phyloP scores from a whole-genome alignment of 768 basidiomycete species.

The Lepiota brunneoincarnata region DNA sequence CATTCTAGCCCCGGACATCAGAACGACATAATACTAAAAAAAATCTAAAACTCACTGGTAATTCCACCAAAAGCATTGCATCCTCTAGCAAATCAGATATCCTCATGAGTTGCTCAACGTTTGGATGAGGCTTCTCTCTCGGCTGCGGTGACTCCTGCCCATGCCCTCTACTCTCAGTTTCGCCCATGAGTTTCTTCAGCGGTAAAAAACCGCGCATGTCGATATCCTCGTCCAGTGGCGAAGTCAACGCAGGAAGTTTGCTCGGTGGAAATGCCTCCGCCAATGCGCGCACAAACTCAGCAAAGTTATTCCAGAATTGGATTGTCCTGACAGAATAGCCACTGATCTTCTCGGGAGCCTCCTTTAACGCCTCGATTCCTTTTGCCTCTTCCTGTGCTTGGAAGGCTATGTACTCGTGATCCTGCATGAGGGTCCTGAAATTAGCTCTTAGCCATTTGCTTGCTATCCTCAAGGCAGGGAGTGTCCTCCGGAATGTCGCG shows the following conservation, averaged over 20 bases:
- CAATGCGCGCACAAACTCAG: constrained; percentile 62
- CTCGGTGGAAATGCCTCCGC: constrained; percentile 64
- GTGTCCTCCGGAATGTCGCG: constrained; percentile 78
- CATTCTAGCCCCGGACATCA: constrained; percentile 29
- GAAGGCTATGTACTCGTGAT: constrained; percentile 34
- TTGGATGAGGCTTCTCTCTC: constrained; percentile 66
- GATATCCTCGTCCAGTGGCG: constrained; percentile 84
- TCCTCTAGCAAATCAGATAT: constrained; percentile 83
- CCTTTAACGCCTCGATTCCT: constrained; percentile 26
- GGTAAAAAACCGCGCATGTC: constrained; percentile 90
- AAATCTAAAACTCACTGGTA: constrained; percentile 45
- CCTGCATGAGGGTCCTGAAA: constrained; percentile 59
- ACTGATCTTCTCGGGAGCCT: constrained; percentile 28
- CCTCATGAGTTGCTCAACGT: constrained; percentile 94
- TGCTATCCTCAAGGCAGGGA: constrained; percentile 84
- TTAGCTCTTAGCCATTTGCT: constrained; percentile 89
- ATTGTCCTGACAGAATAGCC: constrained; percentile 37
- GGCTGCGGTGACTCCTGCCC: constrained; percentile 22
- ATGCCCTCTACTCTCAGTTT: constrained; percentile 21
- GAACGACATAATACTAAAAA: not conserved
- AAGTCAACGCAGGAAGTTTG: constrained; percentile 52
- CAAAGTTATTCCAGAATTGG: constrained; percentile 72
- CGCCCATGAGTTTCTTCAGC: constrained; percentile 58
- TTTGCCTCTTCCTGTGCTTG: constrained; percentile 27
- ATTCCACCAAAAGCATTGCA: constrained; percentile 53